A percentile compares a stretch with the other conserved stretches of the same genome.
Evolutionary conservation across 371 early-diverging fungal species (phyloP).

Genomic region (Globomyces sp.): DNA sequence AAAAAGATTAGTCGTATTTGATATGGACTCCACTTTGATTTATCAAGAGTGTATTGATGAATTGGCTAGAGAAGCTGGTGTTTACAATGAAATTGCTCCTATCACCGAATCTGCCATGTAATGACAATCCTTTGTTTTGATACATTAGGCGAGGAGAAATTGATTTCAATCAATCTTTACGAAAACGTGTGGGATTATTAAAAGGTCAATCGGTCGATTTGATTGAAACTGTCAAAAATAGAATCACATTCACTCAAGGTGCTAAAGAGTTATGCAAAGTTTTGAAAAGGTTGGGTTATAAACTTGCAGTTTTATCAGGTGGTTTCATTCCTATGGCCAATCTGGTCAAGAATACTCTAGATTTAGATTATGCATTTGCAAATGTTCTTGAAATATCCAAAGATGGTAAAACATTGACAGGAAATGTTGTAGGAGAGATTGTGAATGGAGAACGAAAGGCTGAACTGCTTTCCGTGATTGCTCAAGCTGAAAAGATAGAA

Average conservation of each 20-base stretch:
- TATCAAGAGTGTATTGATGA: slow-evolving; percentile 98
- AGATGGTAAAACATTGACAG: slow-evolving; percentile 76
- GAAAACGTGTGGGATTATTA: slow-evolving; percentile 81
- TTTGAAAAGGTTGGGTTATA: slow-evolving; percentile 88
- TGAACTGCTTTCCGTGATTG: slow-evolving; percentile 89
- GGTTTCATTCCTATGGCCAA: slow-evolving; percentile 92
- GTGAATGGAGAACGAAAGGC: slow-evolving; percentile 93
- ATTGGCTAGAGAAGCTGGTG: slow-evolving; percentile 88
- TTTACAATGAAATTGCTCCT: slow-evolving; percentile 85
- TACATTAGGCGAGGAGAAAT: slow-evolving; percentile 72
- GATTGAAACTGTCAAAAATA: slow-evolving; percentile 70
- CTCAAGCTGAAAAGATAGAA: slow-evolving; percentile 84
- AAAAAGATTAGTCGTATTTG: slow-evolving; percentile 94
- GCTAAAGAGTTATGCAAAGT: slow-evolving; percentile 82
- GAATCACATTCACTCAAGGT: slow-evolving; percentile 87
- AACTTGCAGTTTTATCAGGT: slow-evolving; percentile 92
- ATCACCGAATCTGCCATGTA: slow-evolving; percentile 88
- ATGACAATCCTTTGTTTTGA: slow-evolving; percentile 64
- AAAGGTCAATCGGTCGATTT: slow-evolving; percentile 82
- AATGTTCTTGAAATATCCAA: slow-evolving; percentile 46
- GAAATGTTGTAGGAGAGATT: slow-evolving; percentile 81
- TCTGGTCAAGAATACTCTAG: slow-evolving; percentile 84
- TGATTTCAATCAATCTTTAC: slow-evolving; percentile 90
- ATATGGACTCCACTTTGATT: slow-evolving; percentile 98
- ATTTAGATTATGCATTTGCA: slow-evolving; percentile 95